Evolutionary conservation across 768 basidiomycete species (phyloP), one percentile per base, ranked within the genome.

Genomic region (Collybia sordida): DNA sequence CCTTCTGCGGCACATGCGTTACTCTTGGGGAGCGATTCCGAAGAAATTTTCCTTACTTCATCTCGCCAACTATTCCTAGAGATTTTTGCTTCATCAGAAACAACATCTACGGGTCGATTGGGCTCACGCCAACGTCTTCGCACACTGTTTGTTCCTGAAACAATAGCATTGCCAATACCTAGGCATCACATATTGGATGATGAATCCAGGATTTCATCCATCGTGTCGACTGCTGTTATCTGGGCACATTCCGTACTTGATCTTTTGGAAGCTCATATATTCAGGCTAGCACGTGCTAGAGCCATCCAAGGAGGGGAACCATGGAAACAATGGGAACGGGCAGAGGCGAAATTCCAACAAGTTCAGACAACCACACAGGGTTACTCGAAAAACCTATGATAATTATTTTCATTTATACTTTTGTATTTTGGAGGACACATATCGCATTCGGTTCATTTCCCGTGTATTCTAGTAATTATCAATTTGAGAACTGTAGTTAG

Each of bases 271-370:
- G 59, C 61, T 48, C 52, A 41, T 50, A 46, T 77, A 1, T 83
- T 80, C 54, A 39, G 50, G 0, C 19, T 63, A 2, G 53, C 63
- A 5, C 55, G 67, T 0, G 85, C 80, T 15, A 65, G 79, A 41
- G 72, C 80, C 36, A 78, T 85, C 0, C 54, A 52, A 11, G 81
- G 81, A 1, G 60, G 71, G 21, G 83, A 85, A 58, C 81, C 83
- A 5, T 85, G 83, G 83, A 59, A 56, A 24, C 59, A 66, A 39
- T 79, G 82, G 83, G 63, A 72, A 24, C 60, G 77, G 23, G 72
- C 69, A 6, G 57, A 44, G 22, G 51, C 31, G 21, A 45, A 59
- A 23, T 39, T 31, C 4, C 23, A 17, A 15, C n/a, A n/a, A n/a
- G n/a, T n/a, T n/a, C n/a, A n/a, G n/a, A n/a, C n/a, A n/a, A n/a